A percentile compares a stretch with the other conserved stretches of the same genome.
These are phyloP conservation scores for Rhizopogon roseolus DNA, from an alignment of 768 basidiomycete species.

Conservation along the genomic window DNA sequence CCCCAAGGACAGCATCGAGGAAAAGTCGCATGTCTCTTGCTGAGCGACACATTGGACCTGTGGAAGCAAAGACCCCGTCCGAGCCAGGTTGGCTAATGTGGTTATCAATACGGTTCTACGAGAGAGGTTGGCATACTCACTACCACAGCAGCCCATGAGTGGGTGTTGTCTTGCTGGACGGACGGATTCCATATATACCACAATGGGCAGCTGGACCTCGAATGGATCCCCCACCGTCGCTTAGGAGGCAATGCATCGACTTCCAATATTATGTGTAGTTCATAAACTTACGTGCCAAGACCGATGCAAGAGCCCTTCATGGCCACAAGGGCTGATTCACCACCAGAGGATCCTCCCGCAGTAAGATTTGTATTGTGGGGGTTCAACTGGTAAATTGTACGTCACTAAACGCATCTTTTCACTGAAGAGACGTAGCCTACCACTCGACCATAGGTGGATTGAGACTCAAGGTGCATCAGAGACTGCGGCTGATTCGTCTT, in stretches of 20 bases:
- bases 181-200: slow-evolving; percentile 39
- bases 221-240: slow-evolving; percentile 31
- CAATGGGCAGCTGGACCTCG: slow-evolving; percentile 34
- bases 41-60: slow-evolving; percentile 23
- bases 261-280: neutral
- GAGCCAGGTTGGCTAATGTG: slow-evolving; percentile 19
- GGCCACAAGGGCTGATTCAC: slow-evolving; percentile 44
- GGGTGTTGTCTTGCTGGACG: slow-evolving; percentile 30
- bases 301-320: slow-evolving; percentile 42
- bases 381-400: slow-evolving; percentile 27
- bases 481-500: slow-evolving; percentile 40
- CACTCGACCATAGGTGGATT: slow-evolving; percentile 28
- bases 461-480: slow-evolving; percentile 35
- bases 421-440: slow-evolving; percentile 10
- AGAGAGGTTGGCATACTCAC: slow-evolving; percentile 11
- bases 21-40: slow-evolving; percentile 21
- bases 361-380: slow-evolving; percentile 40
- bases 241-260: neutral
- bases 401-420: slow-evolving; percentile 17
- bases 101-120: slow-evolving; percentile 9
- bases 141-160: slow-evolving; percentile 3
- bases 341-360: slow-evolving; percentile 48
- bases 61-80: slow-evolving; percentile 8
- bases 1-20: slow-evolving; percentile 17
- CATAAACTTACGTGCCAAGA: slow-evolving; percentile 32